A percentile compares a stretch with the other conserved stretches of the same genome.
Conservation (phyloP, 352 stramenopile species). For the Globisporangium lucens region DNA sequence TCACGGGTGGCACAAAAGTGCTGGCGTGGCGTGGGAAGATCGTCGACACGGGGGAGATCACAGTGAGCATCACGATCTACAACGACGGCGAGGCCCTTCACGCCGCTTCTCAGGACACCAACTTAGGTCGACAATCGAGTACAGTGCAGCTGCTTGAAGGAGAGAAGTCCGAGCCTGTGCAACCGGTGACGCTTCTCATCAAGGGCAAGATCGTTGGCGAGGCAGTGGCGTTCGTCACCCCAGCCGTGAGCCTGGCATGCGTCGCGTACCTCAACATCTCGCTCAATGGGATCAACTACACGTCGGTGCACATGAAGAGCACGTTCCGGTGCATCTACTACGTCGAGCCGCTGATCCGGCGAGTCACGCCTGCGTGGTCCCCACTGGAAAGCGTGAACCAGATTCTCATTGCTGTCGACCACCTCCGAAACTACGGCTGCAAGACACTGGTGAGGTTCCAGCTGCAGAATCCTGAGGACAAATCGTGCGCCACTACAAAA, state of each 20-base stretch:
- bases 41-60: constrained; percentile 65
- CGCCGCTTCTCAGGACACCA: not conserved
- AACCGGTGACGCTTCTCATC: constrained; percentile 25
- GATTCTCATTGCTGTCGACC: constrained; percentile 38
- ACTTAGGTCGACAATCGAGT: not conserved
- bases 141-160: not conserved
- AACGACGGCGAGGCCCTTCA: constrained; percentile 10
- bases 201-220: constrained; percentile 60
- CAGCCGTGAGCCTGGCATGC: constrained; percentile 33
- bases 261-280: constrained; percentile 59
- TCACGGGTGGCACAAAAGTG: constrained; percentile 52
- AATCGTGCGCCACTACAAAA: constrained; percentile 12
- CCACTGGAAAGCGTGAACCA: constrained; percentile 32
- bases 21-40: constrained; percentile 58
- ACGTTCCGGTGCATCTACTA: constrained; percentile 64
- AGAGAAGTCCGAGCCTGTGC: not conserved
- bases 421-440: constrained; percentile 54
- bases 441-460: constrained; percentile 41
- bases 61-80: constrained; percentile 38
- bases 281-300: constrained; percentile 79
- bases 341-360: constrained; percentile 43
- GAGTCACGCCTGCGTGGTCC: constrained; percentile 48
- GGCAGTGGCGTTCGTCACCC: constrained; percentile 49
- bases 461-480: constrained; percentile 29
- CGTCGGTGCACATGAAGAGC: constrained; percentile 32